These are phyloP conservation scores for Sugiyamaella floridensis DNA, from an alignment of 805 yeast genomes.

Conservation along the genomic window DNA sequence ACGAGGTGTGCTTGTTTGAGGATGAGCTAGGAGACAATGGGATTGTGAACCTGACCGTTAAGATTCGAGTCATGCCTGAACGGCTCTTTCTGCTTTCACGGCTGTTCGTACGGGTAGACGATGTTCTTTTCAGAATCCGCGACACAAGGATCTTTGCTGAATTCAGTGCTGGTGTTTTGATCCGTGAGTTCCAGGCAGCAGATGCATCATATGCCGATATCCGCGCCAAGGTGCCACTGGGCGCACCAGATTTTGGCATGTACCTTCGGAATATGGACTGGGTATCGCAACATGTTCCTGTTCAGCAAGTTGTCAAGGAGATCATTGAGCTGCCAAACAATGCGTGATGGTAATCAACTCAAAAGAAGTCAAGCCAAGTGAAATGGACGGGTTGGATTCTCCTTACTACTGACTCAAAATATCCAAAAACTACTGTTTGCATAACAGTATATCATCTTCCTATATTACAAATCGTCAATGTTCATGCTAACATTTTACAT, in stretches of 20 bases:
- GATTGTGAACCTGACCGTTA: conserved; percentile 65
- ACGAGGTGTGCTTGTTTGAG: conserved; percentile 81
- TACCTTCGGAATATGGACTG: conserved; percentile 77
- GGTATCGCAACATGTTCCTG: conserved; percentile 62
- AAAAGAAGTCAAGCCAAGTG: too few species aligned
- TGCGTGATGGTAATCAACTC: not conserved
- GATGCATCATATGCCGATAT: conserved; percentile 46
- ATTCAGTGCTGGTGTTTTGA: conserved; percentile 51
- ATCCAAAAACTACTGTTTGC: too few species aligned
- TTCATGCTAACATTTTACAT: too few species aligned
- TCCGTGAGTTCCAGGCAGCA: conserved; percentile 72
- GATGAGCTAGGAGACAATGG: conserved; percentile 98
- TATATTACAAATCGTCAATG: too few species aligned
- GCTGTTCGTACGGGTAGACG: conserved; percentile 81
- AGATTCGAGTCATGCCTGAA: conserved; percentile 82
- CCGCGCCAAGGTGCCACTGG: conserved; percentile 37
- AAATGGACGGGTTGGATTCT: not conserved
- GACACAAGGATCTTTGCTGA: conserved; percentile 85
- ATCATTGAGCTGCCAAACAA: conserved; percentile 1
- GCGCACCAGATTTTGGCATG: conserved; percentile 59
- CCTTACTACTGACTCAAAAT: too few species aligned
- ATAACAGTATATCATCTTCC: too few species aligned
- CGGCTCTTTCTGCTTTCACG: conserved; percentile 68
- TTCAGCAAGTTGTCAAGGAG: conserved; percentile 17
- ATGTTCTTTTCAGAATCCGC: conserved; percentile 73